phyloP scores from a whole-genome alignment of 768 basidiomycete species.

The Hebeloma cylindrosporum region DNA sequence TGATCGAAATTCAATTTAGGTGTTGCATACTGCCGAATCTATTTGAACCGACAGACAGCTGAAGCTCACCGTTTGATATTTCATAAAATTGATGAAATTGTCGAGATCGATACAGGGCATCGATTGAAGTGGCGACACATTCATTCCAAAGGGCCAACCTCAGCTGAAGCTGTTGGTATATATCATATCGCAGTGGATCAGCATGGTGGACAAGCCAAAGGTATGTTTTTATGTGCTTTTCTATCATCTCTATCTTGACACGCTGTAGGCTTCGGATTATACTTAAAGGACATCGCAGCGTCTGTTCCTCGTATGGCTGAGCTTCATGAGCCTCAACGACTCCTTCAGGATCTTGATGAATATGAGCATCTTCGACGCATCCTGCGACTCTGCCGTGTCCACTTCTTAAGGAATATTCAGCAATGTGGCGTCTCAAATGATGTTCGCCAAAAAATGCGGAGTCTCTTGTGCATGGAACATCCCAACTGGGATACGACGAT shows the following conservation, averaged over 20 bases:
- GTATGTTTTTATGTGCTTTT: background rate
- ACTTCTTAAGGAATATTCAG: slow-evolving; percentile 25
- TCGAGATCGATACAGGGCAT: slow-evolving; percentile 11
- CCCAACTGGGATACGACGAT: slow-evolving; percentile 21
- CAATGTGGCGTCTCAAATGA: slow-evolving; percentile 11
- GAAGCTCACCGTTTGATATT: slow-evolving; percentile 13
- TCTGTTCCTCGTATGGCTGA: slow-evolving; percentile 17
- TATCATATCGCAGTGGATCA: slow-evolving; percentile 14
- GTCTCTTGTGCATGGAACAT: slow-evolving; percentile 24
- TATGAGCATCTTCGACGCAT: slow-evolving; percentile 27
- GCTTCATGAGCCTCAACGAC: slow-evolving; percentile 22
- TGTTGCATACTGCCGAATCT: slow-evolving; percentile 14
- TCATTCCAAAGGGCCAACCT: background rate
- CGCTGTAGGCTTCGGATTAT: slow-evolving; percentile 20
- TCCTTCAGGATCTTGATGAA: slow-evolving; percentile 14
- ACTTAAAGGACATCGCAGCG: slow-evolving; percentile 15
- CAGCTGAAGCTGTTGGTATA: background rate
- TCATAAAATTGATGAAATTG: slow-evolving; percentile 13
- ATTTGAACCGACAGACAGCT: slow-evolving; percentile 10
- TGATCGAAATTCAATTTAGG: slow-evolving; percentile 1
- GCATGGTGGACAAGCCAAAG: slow-evolving; percentile 20
- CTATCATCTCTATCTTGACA: background rate
- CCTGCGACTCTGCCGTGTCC: slow-evolving; percentile 22
- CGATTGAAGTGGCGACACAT: slow-evolving; percentile 14
- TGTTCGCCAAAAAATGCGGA: slow-evolving; percentile 23